Base-by-base conservation (phyloP, 495 filamentous ascomycete species). In the Lasiosphaeria ovina region DNA sequence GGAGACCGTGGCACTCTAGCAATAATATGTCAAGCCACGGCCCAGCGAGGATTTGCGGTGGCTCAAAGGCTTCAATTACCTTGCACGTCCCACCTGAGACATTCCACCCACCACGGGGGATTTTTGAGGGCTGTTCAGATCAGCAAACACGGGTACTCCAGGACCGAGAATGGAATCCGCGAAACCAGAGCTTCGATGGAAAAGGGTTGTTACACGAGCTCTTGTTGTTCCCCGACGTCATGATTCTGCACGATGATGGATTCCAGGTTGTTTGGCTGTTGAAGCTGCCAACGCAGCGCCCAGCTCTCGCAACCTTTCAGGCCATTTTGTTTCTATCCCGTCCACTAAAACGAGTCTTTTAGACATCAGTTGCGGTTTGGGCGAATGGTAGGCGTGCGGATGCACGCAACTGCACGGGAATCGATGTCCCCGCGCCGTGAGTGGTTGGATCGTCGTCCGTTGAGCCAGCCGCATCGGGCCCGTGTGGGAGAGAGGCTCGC, bases 281-380 rank as follows among this genome's bases (percentile, higher is more conserved):
- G 9, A 51, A 24, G 49, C 49, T 51, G 49, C 49, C 49, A 51
- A 51, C 49, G 49, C 49, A 51, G 49, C 49, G 32, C 16, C 7
- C 38, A n/a, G 16, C 12, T 47, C 12, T 7, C 12, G 12, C 44
- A 47, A 47, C 44, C 12, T 47, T 14, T 47, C 16, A 47, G 16
- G 44, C 42, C 3, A 4, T 3, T 14, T n/a, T 45, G 11, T 12
- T 12, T 40, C 38, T 12, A n/a, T 40, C 38, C 38, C 6, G 12
- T 45, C 42, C 42, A n/a, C 42, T 45, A n/a, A n/a, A n/a, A 24
- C 24, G 24, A 24, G 24, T 24, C 24, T 24, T 24, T 47, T 47
- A 14, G 44, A 47, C 44, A 47, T 9, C 44, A 47, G 44, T 47
- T 4, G 12, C 12, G 24, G 40, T 45, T n/a, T 4, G 6, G 32